Conservation (phyloP, 805 yeast genomes). For the Kregervanrija fluxuum region DNA sequence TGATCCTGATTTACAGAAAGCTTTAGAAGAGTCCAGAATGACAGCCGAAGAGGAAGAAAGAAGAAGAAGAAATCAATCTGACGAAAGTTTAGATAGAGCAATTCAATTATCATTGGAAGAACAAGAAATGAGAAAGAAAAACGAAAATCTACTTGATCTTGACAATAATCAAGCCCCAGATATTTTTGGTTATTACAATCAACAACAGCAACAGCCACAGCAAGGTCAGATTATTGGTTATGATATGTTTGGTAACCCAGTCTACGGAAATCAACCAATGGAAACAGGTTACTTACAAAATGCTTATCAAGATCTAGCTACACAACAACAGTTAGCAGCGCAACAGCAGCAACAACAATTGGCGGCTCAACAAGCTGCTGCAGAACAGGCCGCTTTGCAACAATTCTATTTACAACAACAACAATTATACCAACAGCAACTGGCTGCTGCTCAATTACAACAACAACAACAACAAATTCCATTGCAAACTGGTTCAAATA, state of each 20-base stretch:
- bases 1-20: slow-evolving; percentile 73
- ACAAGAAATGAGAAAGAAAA: slow-evolving; percentile 53
- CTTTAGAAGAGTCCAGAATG: slow-evolving; percentile 68
- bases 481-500: slow-evolving; percentile 32
- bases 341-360: slow-evolving; percentile 12
- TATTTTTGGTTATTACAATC: slow-evolving; percentile 25
- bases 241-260: slow-evolving; percentile 65
- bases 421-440: slow-evolving; percentile 16
- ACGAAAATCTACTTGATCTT: slow-evolving; percentile 47
- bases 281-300: slow-evolving; percentile 47
- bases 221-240: slow-evolving; percentile 31
- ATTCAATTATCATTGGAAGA: slow-evolving; percentile 68
- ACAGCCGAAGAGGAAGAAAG: slow-evolving; percentile 82
- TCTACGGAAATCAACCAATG: slow-evolving; percentile 44
- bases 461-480: slow-evolving; percentile 29
- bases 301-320: slow-evolving; percentile 29
- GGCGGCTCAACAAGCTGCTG: slow-evolving; percentile 16
- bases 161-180: slow-evolving; percentile 32
- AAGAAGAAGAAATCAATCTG: slow-evolving; percentile 44
- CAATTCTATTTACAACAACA: slow-evolving; percentile 16
- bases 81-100: slow-evolving; percentile 62
- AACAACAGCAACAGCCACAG: slow-evolving; percentile 26
- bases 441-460: slow-evolving; percentile 13
- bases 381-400: slow-evolving; percentile 18
- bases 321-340: slow-evolving; percentile 14